Percentiles rank a stretch among this genome's conserved stretches.
phyloP scores from a whole-genome alignment of 805 yeast species.

The Debaryomyces hansenii region DNA sequence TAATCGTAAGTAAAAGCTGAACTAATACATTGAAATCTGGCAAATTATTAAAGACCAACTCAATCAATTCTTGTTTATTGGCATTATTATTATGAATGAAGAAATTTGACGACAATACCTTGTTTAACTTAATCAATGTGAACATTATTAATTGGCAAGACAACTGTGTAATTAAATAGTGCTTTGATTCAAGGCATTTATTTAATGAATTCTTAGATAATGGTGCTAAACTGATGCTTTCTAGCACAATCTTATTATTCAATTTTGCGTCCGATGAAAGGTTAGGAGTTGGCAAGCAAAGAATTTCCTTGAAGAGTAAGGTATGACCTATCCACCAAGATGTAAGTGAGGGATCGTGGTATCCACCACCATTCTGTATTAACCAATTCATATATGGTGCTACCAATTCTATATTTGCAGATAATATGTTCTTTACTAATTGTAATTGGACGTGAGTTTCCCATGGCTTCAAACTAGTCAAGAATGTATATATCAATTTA shows the following conservation, averaged over 20 bases:
- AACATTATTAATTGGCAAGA: constrained; percentile 59
- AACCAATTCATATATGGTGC: constrained; percentile 66
- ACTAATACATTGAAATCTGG: constrained; percentile 53
- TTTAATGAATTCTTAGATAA: constrained; percentile 57
- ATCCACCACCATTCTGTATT: constrained; percentile 57
- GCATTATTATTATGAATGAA: constrained; percentile 8
- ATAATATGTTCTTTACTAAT: constrained; percentile 51
- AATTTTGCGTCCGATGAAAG: constrained; percentile 4
- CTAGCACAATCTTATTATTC: constrained; percentile 37
- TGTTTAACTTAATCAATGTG: constrained; percentile 53
- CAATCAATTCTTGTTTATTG: constrained; percentile 26
- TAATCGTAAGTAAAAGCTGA: constrained; percentile 43
- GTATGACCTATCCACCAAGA: constrained; percentile 84
- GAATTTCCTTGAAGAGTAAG: constrained; percentile 56
- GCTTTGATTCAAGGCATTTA: constrained; percentile 48
- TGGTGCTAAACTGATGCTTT: constrained; percentile 64
- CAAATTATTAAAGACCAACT: constrained; percentile 28
- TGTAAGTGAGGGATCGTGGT: constrained; percentile 75
- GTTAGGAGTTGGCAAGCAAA: constrained; percentile 58
- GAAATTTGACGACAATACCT: constrained; percentile 23
- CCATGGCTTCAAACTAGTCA: constrained; percentile 77
- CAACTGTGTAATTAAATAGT: constrained; percentile 60
- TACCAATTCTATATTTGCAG: constrained; percentile 63
- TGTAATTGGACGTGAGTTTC: constrained; percentile 65
- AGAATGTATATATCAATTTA: constrained; percentile 59